Conservation (phyloP, 768 basidiomycete genomes). For the Phylloporus sp. region DNA sequence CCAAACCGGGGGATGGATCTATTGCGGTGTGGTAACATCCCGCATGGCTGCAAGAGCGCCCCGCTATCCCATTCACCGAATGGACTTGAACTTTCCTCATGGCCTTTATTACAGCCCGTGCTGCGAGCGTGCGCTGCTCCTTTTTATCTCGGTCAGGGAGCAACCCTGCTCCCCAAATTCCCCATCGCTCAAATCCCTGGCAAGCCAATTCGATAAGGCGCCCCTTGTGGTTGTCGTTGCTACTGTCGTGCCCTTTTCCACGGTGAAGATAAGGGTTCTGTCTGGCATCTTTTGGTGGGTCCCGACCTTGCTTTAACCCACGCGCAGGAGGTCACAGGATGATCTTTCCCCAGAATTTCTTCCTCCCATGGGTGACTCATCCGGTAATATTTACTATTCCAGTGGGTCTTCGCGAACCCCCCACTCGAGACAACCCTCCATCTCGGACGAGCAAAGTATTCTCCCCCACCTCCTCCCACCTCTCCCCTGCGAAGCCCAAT, state of each 20-base stretch:
- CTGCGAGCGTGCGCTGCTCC: slow-evolving; percentile 23
- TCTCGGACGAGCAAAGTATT: slow-evolving; percentile 12
- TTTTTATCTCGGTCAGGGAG: slow-evolving; percentile 27
- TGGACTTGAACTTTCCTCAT: slow-evolving; percentile 24
- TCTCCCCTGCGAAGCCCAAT: slow-evolving; percentile 10
- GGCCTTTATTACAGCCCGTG: slow-evolving; percentile 20
- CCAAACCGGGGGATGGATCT: slow-evolving; percentile 26
- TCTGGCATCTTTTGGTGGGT: slow-evolving; percentile 20
- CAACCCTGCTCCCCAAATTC: slow-evolving; percentile 3
- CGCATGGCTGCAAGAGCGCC: slow-evolving; percentile 18
- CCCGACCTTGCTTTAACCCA: slow-evolving; percentile 3
- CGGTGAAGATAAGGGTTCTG: slow-evolving; percentile 21
- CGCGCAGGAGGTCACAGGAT: slow-evolving; percentile 16
- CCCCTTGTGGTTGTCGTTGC: slow-evolving; percentile 5
- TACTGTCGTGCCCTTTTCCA: slow-evolving; percentile 26
- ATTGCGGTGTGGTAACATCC: slow-evolving; percentile 22
- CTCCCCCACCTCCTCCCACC: slow-evolving; percentile 17
- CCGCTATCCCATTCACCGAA: slow-evolving; percentile 18
- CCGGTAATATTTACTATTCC: slow-evolving; percentile 14
- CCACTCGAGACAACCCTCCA: slow-evolving; percentile 12
- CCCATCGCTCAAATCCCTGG: slow-evolving; percentile 6
- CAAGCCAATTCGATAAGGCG: slow-evolving; percentile 1
- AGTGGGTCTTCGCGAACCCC: slow-evolving; percentile 8
- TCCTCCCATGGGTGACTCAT: slow-evolving; percentile 20
- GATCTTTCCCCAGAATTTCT: slow-evolving; percentile 15